phyloP scores from a whole-genome alignment of 306 rosid species.

The Heteromeles arbutifolia region DNA sequence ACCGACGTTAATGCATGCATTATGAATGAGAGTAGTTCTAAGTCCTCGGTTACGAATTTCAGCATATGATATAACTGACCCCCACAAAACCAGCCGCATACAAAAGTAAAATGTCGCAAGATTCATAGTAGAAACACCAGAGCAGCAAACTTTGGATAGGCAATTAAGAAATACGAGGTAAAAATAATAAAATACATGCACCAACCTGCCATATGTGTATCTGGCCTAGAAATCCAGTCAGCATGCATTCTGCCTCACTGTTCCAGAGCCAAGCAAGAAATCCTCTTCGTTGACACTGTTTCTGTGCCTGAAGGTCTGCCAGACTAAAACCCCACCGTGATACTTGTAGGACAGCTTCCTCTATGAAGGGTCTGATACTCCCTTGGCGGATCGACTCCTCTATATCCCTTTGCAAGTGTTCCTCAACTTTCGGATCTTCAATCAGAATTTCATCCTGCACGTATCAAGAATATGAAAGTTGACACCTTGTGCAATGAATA shows the following conservation, averaged over 20 bases:
- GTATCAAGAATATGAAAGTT: conserved; percentile 5
- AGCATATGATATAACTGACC: neutral
- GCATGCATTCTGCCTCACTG: conserved; percentile 70
- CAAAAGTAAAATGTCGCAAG: neutral
- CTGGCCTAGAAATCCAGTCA: conserved; percentile 77
- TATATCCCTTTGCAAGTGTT: conserved; percentile 65
- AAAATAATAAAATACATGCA: neutral
- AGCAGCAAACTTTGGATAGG: neutral
- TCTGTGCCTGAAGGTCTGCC: conserved; percentile 66
- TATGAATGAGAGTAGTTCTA: neutral
- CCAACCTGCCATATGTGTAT: conserved; percentile 95
- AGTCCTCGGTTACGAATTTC: neutral
- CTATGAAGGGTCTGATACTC: conserved; percentile 54
- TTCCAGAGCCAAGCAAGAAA: conserved; percentile 78
- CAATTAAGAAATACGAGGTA: neutral
- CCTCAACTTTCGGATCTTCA: conserved; percentile 58
- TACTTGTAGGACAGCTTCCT: conserved; percentile 79
- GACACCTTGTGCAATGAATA: neutral
- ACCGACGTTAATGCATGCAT: neutral
- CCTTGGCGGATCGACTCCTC: conserved; percentile 92
- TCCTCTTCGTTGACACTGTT: conserved; percentile 59
- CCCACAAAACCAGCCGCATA: neutral
- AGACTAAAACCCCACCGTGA: conserved; percentile 80
- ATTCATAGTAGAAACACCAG: neutral
- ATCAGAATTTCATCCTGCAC: conserved; percentile 69